These are phyloP conservation scores for Arthrobotrys conoides DNA, from an alignment of 2,329 filamentous ascomycete species.

Conservation along the genomic window DNA sequence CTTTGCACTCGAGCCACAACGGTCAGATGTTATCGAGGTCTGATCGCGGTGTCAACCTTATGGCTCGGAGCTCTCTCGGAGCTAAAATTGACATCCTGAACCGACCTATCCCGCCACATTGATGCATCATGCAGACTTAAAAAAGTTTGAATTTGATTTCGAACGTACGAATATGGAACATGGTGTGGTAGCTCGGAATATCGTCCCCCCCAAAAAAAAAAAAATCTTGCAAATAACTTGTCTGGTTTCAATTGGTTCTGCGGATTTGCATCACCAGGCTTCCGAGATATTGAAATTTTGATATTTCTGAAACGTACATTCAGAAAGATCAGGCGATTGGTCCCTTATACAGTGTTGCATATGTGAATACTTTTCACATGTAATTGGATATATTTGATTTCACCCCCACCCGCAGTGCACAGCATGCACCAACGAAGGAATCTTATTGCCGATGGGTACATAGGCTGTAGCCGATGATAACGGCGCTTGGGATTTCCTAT, in stretches of 20 bases:
- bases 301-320: constrained; percentile 6
- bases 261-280: background rate
- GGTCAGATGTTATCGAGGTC: constrained; percentile 19
- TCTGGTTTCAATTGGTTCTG: constrained; percentile 16
- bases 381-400: constrained; percentile 11
- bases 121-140: background rate
- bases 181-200: background rate
- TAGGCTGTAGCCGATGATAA: background rate
- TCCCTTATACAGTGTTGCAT: constrained; percentile 9
- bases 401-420: background rate
- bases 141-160: background rate
- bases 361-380: constrained; percentile 17
- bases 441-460: background rate
- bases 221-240: background rate
- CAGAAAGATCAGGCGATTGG: constrained; percentile 4
- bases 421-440: background rate
- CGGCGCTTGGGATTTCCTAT: background rate
- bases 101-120: background rate
- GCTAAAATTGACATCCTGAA: background rate
- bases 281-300: background rate
- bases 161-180: background rate
- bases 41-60: constrained; percentile 10
- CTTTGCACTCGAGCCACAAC: background rate
- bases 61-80: constrained; percentile 14
- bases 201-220: no score